Base-by-base conservation (phyloP, 176 grass and related monocot genomes). In the Rhynchospora breviuscula region DNA sequence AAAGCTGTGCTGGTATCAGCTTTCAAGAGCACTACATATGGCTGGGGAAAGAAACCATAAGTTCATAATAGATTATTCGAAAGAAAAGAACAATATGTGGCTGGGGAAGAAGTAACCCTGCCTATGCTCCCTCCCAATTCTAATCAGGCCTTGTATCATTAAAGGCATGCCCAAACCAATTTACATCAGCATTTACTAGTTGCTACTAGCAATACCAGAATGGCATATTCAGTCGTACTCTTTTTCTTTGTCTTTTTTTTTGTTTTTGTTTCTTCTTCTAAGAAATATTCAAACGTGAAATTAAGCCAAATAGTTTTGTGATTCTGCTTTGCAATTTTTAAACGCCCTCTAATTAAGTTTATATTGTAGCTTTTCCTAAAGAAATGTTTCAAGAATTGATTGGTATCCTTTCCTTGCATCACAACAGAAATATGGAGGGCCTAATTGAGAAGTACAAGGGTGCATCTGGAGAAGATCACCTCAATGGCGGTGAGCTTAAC, bases 361-460 rank as follows among this genome's bases (percentile, higher is more conserved):
- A 61, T n/a, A 44, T 79, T 13, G 6, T 78, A 26, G 2, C 31
- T 45, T 10, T 25, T 13, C 25, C 25, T 21, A 79, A 79, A 15
- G 7, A 35, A 79, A 49, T 19, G 3, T 59, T 15, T 60, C 11
- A 80, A 45, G 3, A 61, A 17, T 48, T 44, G n/a, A 10, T 53
- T 80, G 4, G 11, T 40, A 8, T 43, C 60, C 13, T 65, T 43
- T 46, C 26, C 11, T 59, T 48, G 74, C 8, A 10, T 77, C 11
- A 61, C 53, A 29, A 23, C 49, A 87, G 85, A 67, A 83, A 67
- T 17, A 87, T 87, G 85, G 80, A 83, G 60, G 67, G 56, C 5
- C 14, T 87, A 59, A 83, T 87, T 77, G 79, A 87, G n/a, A 87
- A 56, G 45, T 87, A 87, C 85, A 66, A 64, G 10, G 83, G 60